Base-by-base conservation (phyloP, 257 asterid species). In the Cordia subcordata region DNA sequence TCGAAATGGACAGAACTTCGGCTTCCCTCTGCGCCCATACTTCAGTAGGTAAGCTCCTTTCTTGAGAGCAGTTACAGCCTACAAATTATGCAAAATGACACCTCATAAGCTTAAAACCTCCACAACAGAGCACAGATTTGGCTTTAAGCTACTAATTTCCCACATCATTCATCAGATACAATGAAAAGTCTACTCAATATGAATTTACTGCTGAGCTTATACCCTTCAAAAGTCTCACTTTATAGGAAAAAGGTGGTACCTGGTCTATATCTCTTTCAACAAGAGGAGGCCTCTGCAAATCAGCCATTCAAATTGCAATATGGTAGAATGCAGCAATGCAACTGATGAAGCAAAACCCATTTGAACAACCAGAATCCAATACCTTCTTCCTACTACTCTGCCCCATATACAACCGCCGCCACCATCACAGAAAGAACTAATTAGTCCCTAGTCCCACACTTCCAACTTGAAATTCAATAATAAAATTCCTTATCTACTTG, bases 21-120 rank as follows among this genome's bases (percentile, higher is more conserved):
- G 98, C 82, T 83, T 90, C 79, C 98, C 98, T 70, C 95, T 85
- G 61, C 98, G 68, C 49, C 98, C 96, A 64, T 90, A 87, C 79
- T 87, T 90, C 77, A 90, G 80, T 81, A 90, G 76, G 74, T 80
- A 83, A 53, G 95, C 90, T 63, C 98, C 98, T 68, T 83, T 90
- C 78, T 90, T 90, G 64, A 90, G 91, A 62, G 91, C 84, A 65
- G 84, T 82, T 61, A 90, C n/a, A n/a, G n/a, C n/a, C n/a, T n/a
- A n/a, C n/a, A n/a, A n/a, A n/a, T n/a, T n/a, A n/a, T n/a, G n/a
- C n/a, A n/a, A n/a, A n/a, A n/a, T n/a, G n/a, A n/a, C n/a, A n/a
- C n/a, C n/a, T n/a, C n/a, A n/a, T n/a, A 79, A 74, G 96, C 98
- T 95, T 90, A 56, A 73, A 74, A 69, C 16, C 49, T 21, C 39